Percentiles rank a stretch among this genome's conserved stretches.
These are phyloP conservation scores for Fragaria nilgerrensis DNA, from an alignment of 306 rosid species.

Conservation along the genomic window DNA sequence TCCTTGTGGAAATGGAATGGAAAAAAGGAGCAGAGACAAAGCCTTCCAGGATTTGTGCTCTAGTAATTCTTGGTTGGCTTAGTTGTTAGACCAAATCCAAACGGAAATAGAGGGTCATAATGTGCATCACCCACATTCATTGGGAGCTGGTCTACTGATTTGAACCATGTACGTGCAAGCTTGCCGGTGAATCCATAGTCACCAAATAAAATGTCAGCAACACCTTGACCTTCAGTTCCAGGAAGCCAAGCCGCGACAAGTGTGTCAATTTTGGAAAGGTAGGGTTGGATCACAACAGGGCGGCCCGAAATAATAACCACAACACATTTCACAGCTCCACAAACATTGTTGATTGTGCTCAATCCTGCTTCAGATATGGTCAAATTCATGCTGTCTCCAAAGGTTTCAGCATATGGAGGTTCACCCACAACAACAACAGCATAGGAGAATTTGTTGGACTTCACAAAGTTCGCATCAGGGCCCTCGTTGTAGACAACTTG, in stretches of 20 bases:
- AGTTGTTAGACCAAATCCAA: constrained; percentile 76
- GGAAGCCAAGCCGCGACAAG: constrained; percentile 99
- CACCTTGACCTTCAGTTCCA: constrained; percentile 95
- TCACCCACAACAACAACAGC: constrained; percentile 92
- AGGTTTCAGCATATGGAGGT: constrained; percentile 76
- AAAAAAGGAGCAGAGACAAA: background rate
- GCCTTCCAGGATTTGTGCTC: background rate
- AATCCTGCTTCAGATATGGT: constrained; percentile 73
- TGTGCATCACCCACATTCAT: constrained; percentile 76
- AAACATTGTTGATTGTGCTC: constrained; percentile 64
- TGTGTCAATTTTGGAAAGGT: constrained; percentile 58
- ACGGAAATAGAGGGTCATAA: constrained; percentile 74
- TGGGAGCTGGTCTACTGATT: constrained; percentile 72
- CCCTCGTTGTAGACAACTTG: constrained; percentile 70
- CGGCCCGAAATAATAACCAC: constrained; percentile 82
- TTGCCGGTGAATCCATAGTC: constrained; percentile 78
- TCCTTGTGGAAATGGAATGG: constrained; percentile 3
- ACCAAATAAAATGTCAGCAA: constrained; percentile 65
- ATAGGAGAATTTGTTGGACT: constrained; percentile 56
- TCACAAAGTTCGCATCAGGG: constrained; percentile 57
- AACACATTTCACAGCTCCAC: constrained; percentile 56
- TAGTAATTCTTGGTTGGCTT: constrained; percentile 34
- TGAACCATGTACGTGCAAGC: constrained; percentile 85
- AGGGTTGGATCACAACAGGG: constrained; percentile 78
- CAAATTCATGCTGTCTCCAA: constrained; percentile 71